Evolutionary conservation across 306 rosid species (phyloP), one percentile per base, ranked within the genome.

Genomic region (Vicia sativa): DNA sequence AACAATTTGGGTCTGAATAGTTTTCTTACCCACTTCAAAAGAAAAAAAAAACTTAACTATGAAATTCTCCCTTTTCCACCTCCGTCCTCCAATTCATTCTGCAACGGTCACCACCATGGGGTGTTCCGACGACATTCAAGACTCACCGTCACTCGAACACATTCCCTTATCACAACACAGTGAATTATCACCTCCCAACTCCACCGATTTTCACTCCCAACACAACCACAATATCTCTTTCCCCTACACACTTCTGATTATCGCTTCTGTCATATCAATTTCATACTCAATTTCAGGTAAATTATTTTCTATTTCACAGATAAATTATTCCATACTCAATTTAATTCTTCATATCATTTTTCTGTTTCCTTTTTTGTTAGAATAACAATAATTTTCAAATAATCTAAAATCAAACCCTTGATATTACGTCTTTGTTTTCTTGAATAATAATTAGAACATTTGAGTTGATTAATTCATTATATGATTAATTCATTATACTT

Each of bases 151-250:
- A 67, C 78, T 73, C 8, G 89, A 87, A 2, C 71, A 71, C 78
- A 43, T 78, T 78, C 84, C 89, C 1, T 74, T 78, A 73, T 46
- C 73, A 34, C 79, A 57, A 42, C 84, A 84, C 41, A 76, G 63
- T 8, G 54, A 54, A 12, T 11, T 73, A 43, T 21, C 81, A 9
- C 53, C 28, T 59, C 23, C 62, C 12, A 12, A 16, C 43, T 60
- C 53, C 3, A n/a, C 43, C 58, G 44, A 39, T 70, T 42, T 68
- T 28, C 65, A 19, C 45, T 34, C 68, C 9, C 77, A 48, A 35
- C 56, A 59, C 77, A 61, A 53, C 65, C 15, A 25, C 57, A 34
- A 11, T 64, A 62, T 18, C 19, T 5, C 29, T 1, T 23, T 49
- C 53, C 31, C 43, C 60, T 50, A 49, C 71, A 77, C 80, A 38